Percentiles rank a stretch among this genome's conserved stretches.
phyloP scores from a whole-genome alignment of 352 stramenopile species.

The Phytophthora chlamydospora region DNA sequence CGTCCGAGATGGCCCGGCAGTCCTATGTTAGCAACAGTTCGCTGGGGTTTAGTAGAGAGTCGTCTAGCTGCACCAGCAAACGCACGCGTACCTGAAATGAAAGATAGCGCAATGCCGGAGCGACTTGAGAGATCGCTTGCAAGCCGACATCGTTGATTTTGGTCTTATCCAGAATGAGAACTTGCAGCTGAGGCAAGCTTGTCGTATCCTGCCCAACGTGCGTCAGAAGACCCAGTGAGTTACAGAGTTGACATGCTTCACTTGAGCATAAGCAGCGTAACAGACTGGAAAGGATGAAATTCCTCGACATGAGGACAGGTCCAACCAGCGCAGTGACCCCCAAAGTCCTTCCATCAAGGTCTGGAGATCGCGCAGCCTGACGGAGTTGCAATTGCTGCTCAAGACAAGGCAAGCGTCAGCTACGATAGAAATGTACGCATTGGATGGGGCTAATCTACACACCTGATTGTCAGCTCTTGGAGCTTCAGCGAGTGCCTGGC shows the following conservation, averaged over 20 bases:
- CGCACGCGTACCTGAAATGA: constrained; percentile 58
- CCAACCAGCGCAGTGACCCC: constrained; percentile 47
- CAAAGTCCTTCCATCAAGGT: constrained; percentile 36
- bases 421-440: background rate
- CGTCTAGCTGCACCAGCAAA: background rate
- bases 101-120: constrained; percentile 57
- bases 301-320: constrained; percentile 59
- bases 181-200: constrained; percentile 48
- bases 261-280: background rate
- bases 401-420: constrained; percentile 2
- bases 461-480: constrained; percentile 63
- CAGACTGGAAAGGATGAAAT: constrained; percentile 51
- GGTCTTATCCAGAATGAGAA: constrained; percentile 71
- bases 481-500: constrained; percentile 37
- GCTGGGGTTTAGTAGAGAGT: too few species aligned
- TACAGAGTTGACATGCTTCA: constrained; percentile 4
- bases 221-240: background rate
- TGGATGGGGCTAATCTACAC: background rate
- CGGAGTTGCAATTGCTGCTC: constrained; percentile 38
- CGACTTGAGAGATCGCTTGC: constrained; percentile 35
- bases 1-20: constrained; percentile 56
- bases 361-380: constrained; percentile 42
- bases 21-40: constrained; percentile 37
- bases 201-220: constrained; percentile 26
- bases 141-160: constrained; percentile 54